Evolutionary conservation across 768 basidiomycete species (phyloP), one percentile per base, ranked within the genome.

Genomic region (Leccinum variicolor): DNA sequence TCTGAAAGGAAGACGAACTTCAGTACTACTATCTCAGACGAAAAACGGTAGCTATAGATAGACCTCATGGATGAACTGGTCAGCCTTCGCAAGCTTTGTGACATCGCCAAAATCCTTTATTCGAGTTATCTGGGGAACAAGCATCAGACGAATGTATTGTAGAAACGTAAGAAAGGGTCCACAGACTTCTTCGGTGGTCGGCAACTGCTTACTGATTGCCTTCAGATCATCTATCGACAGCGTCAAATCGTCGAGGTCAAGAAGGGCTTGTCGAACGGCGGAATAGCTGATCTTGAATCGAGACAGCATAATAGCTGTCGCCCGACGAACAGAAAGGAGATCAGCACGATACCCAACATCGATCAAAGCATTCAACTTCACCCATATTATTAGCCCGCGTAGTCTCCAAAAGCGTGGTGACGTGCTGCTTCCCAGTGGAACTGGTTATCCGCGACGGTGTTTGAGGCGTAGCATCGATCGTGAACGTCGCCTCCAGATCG

Each of bases 371-470:
- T 14, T 50, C 14, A 21, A 72, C 81, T 63, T 61, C 41, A 86
- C 92, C 89, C 62, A 94, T 79, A 64, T 94, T 90, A 62, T 92
- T 92, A 1, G 94, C 90, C 14, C 92, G 79, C 15, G 84, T 87
- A 50, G 89, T 90, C 66, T 91, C 89, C 33, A 94, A 74, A 25
- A 94, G 71, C 0, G 89, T 92, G 0, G 84, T 85, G 3, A 86
- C 78, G 60, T 79, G 80, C 68, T 84, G 80, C 70, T 83, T 85
- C 71, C 78, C 83, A 6, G 75, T 58, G 3, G 80, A 72, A 48
- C 67, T 77, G 8, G 64, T 69, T 34, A 59, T 43, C 61, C 79
- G 77, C 4, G 81, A 81, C 1, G 77, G 74, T 1, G 75, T 75
- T 15, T 74, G 62, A 8, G 80, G 68, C 6, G 68, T 60, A 43